These are phyloP conservation scores for Cladosporium cucumerinum DNA, from an alignment of 2,329 filamentous ascomycete species.

Conservation along the genomic window DNA sequence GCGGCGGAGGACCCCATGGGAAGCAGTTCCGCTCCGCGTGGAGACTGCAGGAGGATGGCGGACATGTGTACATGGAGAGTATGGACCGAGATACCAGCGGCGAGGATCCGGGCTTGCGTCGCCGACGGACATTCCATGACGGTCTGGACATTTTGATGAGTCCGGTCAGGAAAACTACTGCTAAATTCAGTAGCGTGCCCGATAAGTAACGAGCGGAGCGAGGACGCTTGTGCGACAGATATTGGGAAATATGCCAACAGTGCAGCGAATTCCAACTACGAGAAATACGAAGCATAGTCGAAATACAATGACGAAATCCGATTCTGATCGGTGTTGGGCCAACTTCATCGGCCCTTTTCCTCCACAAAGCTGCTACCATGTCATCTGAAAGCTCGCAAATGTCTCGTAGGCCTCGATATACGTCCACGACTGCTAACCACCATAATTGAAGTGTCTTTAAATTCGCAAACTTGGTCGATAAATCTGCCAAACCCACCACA, in stretches of 20 bases:
- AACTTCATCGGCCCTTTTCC: neutral
- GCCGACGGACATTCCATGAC: constrained; percentile 26
- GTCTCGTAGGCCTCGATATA: neutral
- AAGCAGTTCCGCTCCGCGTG: constrained; percentile 47
- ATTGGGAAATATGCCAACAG: neutral
- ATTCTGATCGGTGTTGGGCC: neutral
- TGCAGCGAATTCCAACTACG: neutral
- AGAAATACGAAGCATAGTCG: neutral
- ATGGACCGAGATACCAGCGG: constrained; percentile 28
- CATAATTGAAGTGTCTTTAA: neutral
- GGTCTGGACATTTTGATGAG: constrained; percentile 35
- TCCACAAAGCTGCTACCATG: neutral
- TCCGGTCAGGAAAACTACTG: constrained; percentile 35
- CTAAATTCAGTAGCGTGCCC: neutral
- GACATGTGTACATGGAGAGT: constrained; percentile 54
- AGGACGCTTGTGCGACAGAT: neutral
- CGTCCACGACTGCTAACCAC: neutral
- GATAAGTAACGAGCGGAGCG: neutral
- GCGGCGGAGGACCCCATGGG: constrained; percentile 54
- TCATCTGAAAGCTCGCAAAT: neutral
- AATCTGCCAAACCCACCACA: neutral
- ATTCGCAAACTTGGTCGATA: neutral
- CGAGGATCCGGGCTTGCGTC: constrained; percentile 24
- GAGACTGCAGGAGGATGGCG: constrained; percentile 38
- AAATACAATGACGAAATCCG: neutral